phyloP scores from a whole-genome alignment of 2,329 filamentous ascomycete species.

The Fusarium penzigii region DNA sequence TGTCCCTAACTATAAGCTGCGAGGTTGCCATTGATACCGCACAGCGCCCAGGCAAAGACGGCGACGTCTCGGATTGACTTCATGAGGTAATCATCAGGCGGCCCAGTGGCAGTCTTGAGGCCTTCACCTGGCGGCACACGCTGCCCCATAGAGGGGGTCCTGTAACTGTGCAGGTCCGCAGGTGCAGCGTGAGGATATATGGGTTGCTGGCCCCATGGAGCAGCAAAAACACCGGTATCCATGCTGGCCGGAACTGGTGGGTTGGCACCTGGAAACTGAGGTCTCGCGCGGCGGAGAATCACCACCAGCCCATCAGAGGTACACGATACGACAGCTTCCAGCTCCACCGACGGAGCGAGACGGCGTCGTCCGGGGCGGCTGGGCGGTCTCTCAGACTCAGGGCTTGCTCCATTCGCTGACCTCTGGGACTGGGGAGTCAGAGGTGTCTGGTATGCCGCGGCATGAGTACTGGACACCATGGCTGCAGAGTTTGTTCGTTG shows the following conservation, averaged over 20 bases:
- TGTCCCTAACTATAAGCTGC: constrained; percentile 63
- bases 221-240: constrained; percentile 71
- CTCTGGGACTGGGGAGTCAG: constrained; percentile 18
- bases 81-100: constrained; percentile 67
- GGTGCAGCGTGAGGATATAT: constrained; percentile 50
- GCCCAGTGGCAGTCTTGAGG: constrained; percentile 51
- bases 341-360: constrained; percentile 57
- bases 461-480: constrained; percentile 4
- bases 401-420: not conserved
- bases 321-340: constrained; percentile 90
- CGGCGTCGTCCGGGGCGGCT: constrained; percentile 13
- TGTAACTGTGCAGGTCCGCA: constrained; percentile 29
- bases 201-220: constrained; percentile 74
- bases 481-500: constrained; percentile 15
- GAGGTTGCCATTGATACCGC: constrained; percentile 77
- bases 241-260: constrained; percentile 49
- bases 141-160: constrained; percentile 41
- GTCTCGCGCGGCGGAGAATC: constrained; percentile 72
- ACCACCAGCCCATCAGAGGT: constrained; percentile 87
- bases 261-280: constrained; percentile 63
- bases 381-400: constrained; percentile 1
- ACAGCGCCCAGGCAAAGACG: constrained; percentile 83
- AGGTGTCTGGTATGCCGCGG: constrained; percentile 14
- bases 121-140: constrained; percentile 47
- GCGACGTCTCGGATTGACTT: constrained; percentile 79